A percentile compares a stretch with the other conserved stretches of the same genome.
These are phyloP conservation scores for Onygena corvina DNA, from an alignment of 2,329 filamentous ascomycete genomes.

Conservation along the genomic window DNA sequence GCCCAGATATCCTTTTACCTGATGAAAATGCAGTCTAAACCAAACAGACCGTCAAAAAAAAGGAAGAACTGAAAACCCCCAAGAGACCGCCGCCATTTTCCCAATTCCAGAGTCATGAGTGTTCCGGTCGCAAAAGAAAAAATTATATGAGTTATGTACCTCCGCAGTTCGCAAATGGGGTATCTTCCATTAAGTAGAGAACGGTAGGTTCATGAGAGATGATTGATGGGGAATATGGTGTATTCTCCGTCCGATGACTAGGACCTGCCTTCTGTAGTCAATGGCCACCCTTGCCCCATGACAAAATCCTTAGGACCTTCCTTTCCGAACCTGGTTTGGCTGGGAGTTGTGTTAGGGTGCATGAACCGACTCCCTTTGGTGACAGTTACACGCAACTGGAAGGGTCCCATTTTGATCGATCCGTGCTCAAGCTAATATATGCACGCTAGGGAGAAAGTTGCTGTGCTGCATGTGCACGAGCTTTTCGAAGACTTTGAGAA, in stretches of 20 bases:
- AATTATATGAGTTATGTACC: background rate
- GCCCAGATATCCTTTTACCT: too few relatives aligned
- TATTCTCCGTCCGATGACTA: background rate
- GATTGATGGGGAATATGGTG: background rate
- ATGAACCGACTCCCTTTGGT: background rate
- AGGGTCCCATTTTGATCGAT: background rate
- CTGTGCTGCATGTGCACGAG: background rate
- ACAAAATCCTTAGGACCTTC: background rate
- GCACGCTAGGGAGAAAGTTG: background rate
- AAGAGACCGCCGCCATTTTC: background rate
- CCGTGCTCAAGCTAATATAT: background rate
- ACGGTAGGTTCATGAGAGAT: background rate
- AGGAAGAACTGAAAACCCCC: background rate
- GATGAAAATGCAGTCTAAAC: too few relatives aligned
- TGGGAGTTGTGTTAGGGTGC: background rate
- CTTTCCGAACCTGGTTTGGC: background rate
- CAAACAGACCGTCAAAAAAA: background rate
- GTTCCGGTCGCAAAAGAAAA: background rate
- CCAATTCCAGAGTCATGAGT: conserved; percentile 1
- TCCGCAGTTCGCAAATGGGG: conserved; percentile 1
- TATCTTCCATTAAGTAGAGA: background rate
- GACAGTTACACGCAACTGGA: background rate
- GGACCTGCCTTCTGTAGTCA: background rate
- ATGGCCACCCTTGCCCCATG: background rate
- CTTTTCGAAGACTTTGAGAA: background rate